phyloP scores from a whole-genome alignment of 345 rosid genomes.

The Heritiera littoralis region DNA sequence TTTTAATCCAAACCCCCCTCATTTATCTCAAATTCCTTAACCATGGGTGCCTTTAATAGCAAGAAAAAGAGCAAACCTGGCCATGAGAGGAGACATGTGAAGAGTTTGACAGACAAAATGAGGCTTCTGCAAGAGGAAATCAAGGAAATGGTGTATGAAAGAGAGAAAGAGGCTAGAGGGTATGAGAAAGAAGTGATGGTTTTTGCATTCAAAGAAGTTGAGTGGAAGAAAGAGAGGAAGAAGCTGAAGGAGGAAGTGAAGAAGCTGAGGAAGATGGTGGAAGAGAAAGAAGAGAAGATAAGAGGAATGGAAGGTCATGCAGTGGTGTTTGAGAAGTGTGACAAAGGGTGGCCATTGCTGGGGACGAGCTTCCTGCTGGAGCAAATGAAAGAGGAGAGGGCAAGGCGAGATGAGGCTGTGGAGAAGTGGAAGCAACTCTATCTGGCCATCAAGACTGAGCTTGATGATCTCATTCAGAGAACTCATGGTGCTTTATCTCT shows the following conservation, averaged over 20 bases:
- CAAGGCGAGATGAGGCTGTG: conserved; percentile 65
- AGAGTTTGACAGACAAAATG: conserved; percentile 39
- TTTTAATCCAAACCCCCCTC: neutral
- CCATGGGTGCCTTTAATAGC: conserved; percentile 52
- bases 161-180: conserved; percentile 41
- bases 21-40: neutral
- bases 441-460: conserved; percentile 79
- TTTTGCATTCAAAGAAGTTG: conserved; percentile 54
- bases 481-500: conserved; percentile 41
- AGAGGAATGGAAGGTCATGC: conserved; percentile 23
- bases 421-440: conserved; percentile 86
- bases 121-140: conserved; percentile 51
- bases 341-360: conserved; percentile 39
- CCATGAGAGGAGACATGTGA: conserved; percentile 20
- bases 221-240: conserved; percentile 74
- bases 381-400: conserved; percentile 69
- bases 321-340: conserved; percentile 16
- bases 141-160: conserved; percentile 43
- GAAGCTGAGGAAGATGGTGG: conserved; percentile 47
- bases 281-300: conserved; percentile 48
- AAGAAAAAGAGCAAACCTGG: conserved; percentile 35
- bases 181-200: conserved; percentile 49
- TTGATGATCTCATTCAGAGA: conserved; percentile 72
- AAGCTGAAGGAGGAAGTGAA: conserved; percentile 61
- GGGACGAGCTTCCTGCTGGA: conserved; percentile 40